A percentile compares a stretch with the other conserved stretches of the same genome.
Conservation (phyloP, 108 stramenopile species). For the Cyclotella cryptica region DNA sequence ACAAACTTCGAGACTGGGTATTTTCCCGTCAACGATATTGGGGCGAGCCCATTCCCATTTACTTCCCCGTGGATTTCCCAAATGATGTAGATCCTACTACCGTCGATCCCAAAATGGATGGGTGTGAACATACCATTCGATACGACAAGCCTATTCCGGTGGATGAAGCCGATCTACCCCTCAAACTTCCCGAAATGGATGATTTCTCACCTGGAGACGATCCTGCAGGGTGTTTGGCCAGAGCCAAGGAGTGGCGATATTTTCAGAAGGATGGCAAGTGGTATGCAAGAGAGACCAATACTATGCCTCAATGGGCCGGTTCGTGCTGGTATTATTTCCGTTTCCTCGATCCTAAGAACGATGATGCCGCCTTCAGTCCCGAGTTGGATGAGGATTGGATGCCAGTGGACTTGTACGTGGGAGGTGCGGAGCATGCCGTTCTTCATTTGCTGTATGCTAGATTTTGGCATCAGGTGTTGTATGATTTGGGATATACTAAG, state of each 20-base stretch:
- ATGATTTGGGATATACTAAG: conserved; percentile 86
- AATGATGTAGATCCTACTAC: conserved; percentile 79
- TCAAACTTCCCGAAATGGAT: conserved; percentile 93
- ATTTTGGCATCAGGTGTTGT: conserved; percentile 97
- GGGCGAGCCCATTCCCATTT: conserved; percentile 99
- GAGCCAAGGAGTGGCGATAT: conserved; percentile 96
- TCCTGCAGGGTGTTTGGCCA: conserved; percentile 95
- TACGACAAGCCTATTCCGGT: conserved; percentile 95
- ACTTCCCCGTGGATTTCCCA: conserved; percentile 95
- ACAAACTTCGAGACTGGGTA: conserved; percentile 99
- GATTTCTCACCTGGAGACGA: conserved; percentile 95
- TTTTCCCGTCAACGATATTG: conserved; percentile 98
- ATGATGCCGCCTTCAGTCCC: conserved; percentile 80
- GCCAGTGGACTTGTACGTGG: conserved; percentile 99
- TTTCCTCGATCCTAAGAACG: conserved; percentile 90
- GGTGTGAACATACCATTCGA: conserved; percentile 86
- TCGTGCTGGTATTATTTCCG: conserved; percentile 99
- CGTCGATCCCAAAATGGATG: conserved; percentile 73
- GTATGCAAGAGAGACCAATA: conserved; percentile 98
- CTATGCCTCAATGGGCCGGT: conserved; percentile 99
- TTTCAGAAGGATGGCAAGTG: conserved; percentile 94
- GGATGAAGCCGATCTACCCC: conserved; percentile 91
- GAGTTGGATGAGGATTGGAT: conserved; percentile 93
- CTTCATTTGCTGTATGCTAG: conserved; percentile 98
- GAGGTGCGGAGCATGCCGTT: conserved; percentile 99